Base-by-base conservation (phyloP, 306 rosid species). In the Adenanthera pavonina region DNA sequence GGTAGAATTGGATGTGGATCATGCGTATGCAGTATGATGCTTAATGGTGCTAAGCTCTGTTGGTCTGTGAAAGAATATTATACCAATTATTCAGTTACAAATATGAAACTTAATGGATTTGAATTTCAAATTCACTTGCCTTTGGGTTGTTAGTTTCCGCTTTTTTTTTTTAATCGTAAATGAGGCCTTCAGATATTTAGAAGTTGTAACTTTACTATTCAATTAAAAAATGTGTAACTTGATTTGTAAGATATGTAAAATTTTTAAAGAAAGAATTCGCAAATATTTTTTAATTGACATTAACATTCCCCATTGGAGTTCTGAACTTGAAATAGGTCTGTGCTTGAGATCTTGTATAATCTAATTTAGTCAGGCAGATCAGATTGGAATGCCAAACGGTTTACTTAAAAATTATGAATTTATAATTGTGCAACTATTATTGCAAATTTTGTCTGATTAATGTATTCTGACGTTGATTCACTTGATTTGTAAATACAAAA, bases 391-490 rank as follows among this genome's bases (percentile, higher is more conserved):
- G 25, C 73, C 66, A 12, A 36, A 25, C 11, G 7, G 4, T 9
- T 34, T 60, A 62, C 9, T 20, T 9, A 34, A 35, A 43, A 6
- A 25, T 34, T 8, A 62, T 36, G 66, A 59, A 59, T 59, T 8
- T 25, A 2, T 59, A 20, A 25, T 34, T 48, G 68, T 73, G 17
- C 0, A 5, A 47, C 47, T 38, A 65, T 33, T 71, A 60, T 84
- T 15, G 70, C 36, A 35, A 62, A 51, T 64, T 80, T 64, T 75
- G 64, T 54, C 52, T 8, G 36, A 57, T 59, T 25, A 52, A 10
- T 11, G 36, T 73, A 70, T 60, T 80, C 60, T 54, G 52, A 25
- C 49, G 46, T 44, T 15, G 15, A 5, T 44, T 79, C 11, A 8
- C 34, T 12, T 77, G 20, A 12, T 11, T 44, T 10, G 51, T 64